Evolutionary conservation across 1,139 yeast species (phyloP), one percentile per base, ranked within the genome.

Genomic region (Candida frijolesensis): DNA sequence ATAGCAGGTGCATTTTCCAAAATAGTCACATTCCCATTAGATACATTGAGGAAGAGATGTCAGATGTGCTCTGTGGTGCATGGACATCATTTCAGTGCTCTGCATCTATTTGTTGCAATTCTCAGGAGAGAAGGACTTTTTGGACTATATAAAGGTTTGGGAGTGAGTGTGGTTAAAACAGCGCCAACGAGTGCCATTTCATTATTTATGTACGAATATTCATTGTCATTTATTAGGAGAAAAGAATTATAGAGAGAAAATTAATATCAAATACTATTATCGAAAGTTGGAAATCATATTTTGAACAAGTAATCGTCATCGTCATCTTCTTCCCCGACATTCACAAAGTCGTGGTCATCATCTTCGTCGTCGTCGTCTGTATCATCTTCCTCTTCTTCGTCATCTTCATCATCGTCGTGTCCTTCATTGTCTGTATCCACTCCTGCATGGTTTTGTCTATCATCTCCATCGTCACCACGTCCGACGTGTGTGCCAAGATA

Each of bases 181-280:
- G 94, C 94, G 0, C 96, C 96, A 0, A 83, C 95, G 0, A 86
- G 91, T 42, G 94, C 92, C 0, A 70, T 89, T 4, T 83, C 92
- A n/a, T 72, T 90, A 49, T 86, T 85, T 74, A 74, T 83, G 18
- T 90, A 87, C 64, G 96, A 90, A 60, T 69, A 70, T 51, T 52
- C 70, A 2, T 50, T 67, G 38, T 51, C 54, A 39, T 48, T 47
- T 42, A 53, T 53, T 22, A 48, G 45, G 41, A 38, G 27, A 45
- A 41, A 46, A 18, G 42, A 50, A 22, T 30, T 34, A 30, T 29
- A 43, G 40, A 42, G 45, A 35, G 33, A 37, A 14, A 40, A 46
- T 10, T n/a, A 30, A 34, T 18, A 25, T 25, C 2, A 25, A 34
- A 38, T 15, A 34, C 14, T 32, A 18, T 11, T 38, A 15, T 35